Evolutionary conservation across 257 asterid genomes (phyloP).

Genomic region (Hygrophila difformis): DNA sequence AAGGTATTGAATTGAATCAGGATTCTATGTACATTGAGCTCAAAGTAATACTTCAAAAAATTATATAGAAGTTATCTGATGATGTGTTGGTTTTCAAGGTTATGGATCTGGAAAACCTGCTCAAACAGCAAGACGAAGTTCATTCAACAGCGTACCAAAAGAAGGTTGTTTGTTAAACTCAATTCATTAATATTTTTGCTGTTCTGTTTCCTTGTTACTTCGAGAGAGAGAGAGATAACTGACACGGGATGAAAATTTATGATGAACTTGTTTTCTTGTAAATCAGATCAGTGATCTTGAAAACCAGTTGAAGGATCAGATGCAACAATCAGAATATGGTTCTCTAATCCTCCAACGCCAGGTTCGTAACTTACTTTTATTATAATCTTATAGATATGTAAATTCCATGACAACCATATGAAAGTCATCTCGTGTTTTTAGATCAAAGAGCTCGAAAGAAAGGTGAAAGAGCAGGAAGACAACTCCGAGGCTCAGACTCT

Average conservation of each 20-base stretch:
- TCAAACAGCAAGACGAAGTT: conserved; percentile 44
- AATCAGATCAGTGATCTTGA: conserved; percentile 78
- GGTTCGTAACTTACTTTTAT: conserved; percentile 28
- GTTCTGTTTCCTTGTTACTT: not conserved
- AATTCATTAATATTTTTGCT: not conserved
- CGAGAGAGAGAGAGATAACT: not conserved
- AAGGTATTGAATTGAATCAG: conserved; percentile 32
- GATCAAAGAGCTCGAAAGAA: conserved; percentile 62
- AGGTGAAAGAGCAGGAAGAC: conserved; percentile 40
- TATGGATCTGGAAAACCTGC: conserved; percentile 63
- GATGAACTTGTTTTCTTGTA: conserved; percentile 7
- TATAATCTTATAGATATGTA: not conserved
- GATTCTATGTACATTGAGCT: not conserved
- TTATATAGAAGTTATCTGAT: not conserved
- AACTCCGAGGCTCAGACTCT: conserved; percentile 34
- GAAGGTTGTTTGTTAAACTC: conserved; percentile 37
- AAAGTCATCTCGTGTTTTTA: conserved; percentile 19
- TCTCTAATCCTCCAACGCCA: conserved; percentile 49
- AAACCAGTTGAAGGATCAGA: conserved; percentile 51
- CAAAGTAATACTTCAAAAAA: not conserved
- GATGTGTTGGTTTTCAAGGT: conserved; percentile 35
- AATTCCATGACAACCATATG: not conserved
- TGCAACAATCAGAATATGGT: conserved; percentile 40
- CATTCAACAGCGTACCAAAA: conserved; percentile 46
- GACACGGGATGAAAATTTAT: too few species aligned